Conservation (phyloP, 306 rosid species). For the Fragaria iinumae region DNA sequence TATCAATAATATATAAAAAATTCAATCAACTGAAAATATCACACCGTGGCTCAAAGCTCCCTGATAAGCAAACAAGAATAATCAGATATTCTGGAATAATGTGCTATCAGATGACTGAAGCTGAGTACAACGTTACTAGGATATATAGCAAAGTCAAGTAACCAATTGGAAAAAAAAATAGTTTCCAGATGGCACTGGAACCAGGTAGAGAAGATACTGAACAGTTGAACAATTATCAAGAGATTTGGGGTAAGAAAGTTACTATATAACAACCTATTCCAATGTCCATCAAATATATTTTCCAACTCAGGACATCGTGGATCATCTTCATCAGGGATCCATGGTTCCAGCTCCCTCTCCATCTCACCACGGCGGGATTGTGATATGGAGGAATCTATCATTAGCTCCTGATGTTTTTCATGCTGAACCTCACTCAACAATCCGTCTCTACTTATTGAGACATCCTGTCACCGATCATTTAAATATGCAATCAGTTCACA, state of each 20-base stretch:
- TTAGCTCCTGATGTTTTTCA: slow-evolving; percentile 61
- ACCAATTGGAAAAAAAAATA: not conserved
- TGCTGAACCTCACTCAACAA: slow-evolving; percentile 47
- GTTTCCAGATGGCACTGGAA: not conserved
- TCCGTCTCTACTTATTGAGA: slow-evolving; percentile 59
- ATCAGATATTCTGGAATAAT: not conserved
- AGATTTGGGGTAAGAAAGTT: slow-evolving; percentile 34
- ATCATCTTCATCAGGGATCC: slow-evolving; percentile 89
- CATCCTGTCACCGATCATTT: slow-evolving; percentile 56
- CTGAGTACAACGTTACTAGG: not conserved
- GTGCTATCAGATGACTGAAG: not conserved
- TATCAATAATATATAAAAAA: not conserved
- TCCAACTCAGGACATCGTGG: slow-evolving; percentile 85
- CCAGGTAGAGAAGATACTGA: slow-evolving; percentile 16
- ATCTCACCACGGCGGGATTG: slow-evolving; percentile 62
- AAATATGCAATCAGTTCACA: slow-evolving; percentile 20
- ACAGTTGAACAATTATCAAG: slow-evolving; percentile 27
- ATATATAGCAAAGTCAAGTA: not conserved
- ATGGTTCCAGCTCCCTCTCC: slow-evolving; percentile 83
- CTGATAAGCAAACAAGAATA: slow-evolving; percentile 1
- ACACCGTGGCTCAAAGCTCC: not conserved
- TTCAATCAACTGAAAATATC: not conserved
- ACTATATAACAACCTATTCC: slow-evolving; percentile 72
- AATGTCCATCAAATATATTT: slow-evolving; percentile 63
- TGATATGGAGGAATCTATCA: slow-evolving; percentile 85